A percentile compares a stretch with the other conserved stretches of the same genome.
phyloP scores from a whole-genome alignment of 768 basidiomycete species.

The Phallus indusiatus region DNA sequence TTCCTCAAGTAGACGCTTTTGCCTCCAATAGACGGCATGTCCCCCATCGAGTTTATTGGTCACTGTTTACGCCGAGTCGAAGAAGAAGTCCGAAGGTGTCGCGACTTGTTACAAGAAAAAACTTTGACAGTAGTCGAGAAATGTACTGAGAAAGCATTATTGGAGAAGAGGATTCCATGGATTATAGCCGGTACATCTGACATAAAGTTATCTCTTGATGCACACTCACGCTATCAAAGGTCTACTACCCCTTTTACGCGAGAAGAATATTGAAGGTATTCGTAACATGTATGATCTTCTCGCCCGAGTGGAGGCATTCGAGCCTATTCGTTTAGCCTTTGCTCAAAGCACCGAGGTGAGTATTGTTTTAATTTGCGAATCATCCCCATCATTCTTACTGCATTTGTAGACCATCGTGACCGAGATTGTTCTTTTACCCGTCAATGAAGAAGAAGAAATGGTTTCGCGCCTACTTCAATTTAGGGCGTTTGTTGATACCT shows the following conservation, averaged over 20 bases:
- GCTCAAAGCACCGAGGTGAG: conserved; percentile 28
- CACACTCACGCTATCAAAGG: conserved; percentile 17
- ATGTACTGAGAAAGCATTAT: conserved; percentile 43
- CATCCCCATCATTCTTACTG: background rate
- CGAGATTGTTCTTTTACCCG: conserved; percentile 40
- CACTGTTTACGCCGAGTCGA: conserved; percentile 35
- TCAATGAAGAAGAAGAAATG: conserved; percentile 62
- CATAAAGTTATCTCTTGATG: background rate
- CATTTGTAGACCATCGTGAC: conserved; percentile 41
- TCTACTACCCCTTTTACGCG: conserved; percentile 39
- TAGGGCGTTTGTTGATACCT: conserved; percentile 46
- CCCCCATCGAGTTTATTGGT: conserved; percentile 44
- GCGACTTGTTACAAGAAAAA: conserved; percentile 38
- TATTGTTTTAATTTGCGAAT: conserved; percentile 38
- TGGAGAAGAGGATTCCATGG: conserved; percentile 36
- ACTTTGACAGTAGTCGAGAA: conserved; percentile 44
- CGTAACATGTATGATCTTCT: conserved; percentile 53
- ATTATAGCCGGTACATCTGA: conserved; percentile 28
- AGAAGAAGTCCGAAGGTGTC: conserved; percentile 50
- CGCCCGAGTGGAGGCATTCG: conserved; percentile 42
- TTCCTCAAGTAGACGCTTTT: conserved; percentile 20
- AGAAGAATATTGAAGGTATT: conserved; percentile 34
- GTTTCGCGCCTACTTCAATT: conserved; percentile 61
- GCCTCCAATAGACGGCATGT: conserved; percentile 24
- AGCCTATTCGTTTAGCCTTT: conserved; percentile 50